A percentile compares a stretch with the other conserved stretches of the same genome.
These are phyloP conservation scores for Debaryomyces sp. DNA, from an alignment of 1,139 yeast genomes.

Conservation along the genomic window DNA sequence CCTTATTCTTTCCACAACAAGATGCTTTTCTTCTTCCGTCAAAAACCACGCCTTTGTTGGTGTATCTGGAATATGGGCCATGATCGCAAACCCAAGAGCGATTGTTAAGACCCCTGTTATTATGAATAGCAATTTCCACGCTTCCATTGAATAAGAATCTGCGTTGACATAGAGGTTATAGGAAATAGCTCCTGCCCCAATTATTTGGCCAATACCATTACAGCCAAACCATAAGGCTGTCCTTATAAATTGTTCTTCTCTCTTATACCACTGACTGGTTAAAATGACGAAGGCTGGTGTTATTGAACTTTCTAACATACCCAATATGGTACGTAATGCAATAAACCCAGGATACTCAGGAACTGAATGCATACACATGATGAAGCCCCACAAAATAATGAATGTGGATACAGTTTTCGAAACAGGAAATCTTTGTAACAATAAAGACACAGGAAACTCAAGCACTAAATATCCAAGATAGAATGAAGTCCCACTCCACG, in stretches of 20 bases:
- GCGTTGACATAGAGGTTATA: constrained; percentile 15
- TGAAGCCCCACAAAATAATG: constrained; percentile 29
- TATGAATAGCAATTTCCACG: constrained; percentile 31
- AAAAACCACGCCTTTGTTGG: constrained; percentile 34
- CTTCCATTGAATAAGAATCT: constrained; percentile 18
- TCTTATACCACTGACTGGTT: constrained; percentile 26
- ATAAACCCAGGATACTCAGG: constrained; percentile 29
- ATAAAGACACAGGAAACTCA: constrained; percentile 45
- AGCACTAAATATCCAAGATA: constrained; percentile 53
- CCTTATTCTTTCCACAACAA: constrained; percentile 30
- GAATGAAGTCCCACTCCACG: constrained; percentile 58
- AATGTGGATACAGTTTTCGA: constrained; percentile 24
- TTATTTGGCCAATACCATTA: constrained; percentile 25
- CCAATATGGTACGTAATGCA: constrained; percentile 37
- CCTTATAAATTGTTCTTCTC: constrained; percentile 21
- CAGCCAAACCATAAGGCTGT: constrained; percentile 26
- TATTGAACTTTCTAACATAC: constrained; percentile 53
- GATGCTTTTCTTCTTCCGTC: constrained; percentile 33
- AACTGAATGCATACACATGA: constrained; percentile 25
- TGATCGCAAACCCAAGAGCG: constrained; percentile 21
- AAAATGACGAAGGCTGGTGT: constrained; percentile 62
- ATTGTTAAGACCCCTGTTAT: constrained; percentile 28
- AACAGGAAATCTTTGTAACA: constrained; percentile 38
- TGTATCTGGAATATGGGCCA: constrained; percentile 26
- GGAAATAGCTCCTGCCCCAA: constrained; percentile 27